Conservation (phyloP, 176 grass and related monocot species). For the Dendrocalamus sinicus region DNA sequence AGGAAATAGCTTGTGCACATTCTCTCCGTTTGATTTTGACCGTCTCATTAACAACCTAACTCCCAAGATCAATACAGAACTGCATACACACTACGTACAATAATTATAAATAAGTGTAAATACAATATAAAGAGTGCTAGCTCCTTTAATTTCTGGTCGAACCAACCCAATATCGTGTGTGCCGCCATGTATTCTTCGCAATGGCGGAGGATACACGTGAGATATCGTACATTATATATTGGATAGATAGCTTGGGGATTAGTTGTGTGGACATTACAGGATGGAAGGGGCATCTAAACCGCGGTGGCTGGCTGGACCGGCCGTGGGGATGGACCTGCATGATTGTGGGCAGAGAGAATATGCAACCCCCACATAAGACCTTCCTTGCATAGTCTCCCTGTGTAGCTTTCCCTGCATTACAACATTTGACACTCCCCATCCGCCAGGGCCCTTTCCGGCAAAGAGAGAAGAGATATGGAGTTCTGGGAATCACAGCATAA, state of each 20-base stretch:
- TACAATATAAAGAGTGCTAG: not conserved
- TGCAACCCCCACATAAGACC: conserved; percentile 68
- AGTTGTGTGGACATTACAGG: conserved; percentile 45
- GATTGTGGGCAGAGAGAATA: conserved; percentile 55
- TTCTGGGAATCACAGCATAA: conserved; percentile 53
- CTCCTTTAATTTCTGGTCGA: not conserved
- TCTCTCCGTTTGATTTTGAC: not conserved
- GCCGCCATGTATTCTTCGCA: not conserved
- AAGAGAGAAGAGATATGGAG: not conserved
- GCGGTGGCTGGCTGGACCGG: not conserved
- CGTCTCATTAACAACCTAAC: not conserved
- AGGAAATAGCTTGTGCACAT: not conserved
- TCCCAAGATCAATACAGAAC: not conserved
- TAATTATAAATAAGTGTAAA: not conserved
- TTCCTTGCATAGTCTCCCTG: conserved; percentile 53
- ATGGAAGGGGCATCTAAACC: conserved; percentile 44
- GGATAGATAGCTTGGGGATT: not conserved
- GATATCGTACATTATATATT: not conserved
- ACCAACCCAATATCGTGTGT: not conserved
- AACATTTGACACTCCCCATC: conserved; percentile 50
- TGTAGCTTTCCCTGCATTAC: conserved; percentile 27
- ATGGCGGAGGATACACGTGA: not conserved
- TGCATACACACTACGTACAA: not conserved
- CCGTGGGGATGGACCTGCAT: conserved; percentile 43
- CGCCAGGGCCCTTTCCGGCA: conserved; percentile 18